Evolutionary conservation across 305 asterid genomes (phyloP).

Genomic region (Fraxinus paxiana): DNA sequence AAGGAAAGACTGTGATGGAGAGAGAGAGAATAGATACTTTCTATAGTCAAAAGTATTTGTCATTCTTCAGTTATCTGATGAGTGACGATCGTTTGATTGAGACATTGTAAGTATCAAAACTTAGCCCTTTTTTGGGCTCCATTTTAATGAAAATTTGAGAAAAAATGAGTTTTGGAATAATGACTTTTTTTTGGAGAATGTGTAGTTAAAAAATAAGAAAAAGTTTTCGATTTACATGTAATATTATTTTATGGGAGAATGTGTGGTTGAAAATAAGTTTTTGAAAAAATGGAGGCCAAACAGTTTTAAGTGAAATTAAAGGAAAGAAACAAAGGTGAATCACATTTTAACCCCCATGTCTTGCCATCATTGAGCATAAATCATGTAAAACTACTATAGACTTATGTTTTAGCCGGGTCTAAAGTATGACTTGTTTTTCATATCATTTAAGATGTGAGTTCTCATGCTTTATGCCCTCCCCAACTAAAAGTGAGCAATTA

Average conservation of each 20-base stretch:
- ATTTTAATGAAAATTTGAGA: neutral
- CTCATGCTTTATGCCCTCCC: neutral
- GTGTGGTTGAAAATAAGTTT: neutral
- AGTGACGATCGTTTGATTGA: neutral
- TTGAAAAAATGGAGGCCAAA: neutral
- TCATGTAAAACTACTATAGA: neutral
- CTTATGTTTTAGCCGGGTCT: neutral
- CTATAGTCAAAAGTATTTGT: neutral
- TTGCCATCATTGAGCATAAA: constrained; percentile 8
- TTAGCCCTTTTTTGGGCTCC: neutral
- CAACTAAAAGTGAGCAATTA: neutral
- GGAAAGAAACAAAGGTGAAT: constrained; percentile 9
- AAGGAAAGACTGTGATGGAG: neutral
- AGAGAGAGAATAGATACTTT: neutral
- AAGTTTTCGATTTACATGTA: neutral
- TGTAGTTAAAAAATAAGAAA: too few species aligned
- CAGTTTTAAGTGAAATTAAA: neutral
- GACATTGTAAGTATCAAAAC: neutral
- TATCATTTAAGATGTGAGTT: neutral
- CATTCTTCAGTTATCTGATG: neutral
- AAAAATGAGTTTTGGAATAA: neutral
- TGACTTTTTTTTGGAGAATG: neutral
- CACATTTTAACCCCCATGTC: neutral
- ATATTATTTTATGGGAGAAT: neutral
- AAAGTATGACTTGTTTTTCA: constrained; percentile 8